A percentile compares a stretch with the other conserved stretches of the same genome.
phyloP scores from a whole-genome alignment of 306 rosid genomes.

The Biancaea sappan region DNA sequence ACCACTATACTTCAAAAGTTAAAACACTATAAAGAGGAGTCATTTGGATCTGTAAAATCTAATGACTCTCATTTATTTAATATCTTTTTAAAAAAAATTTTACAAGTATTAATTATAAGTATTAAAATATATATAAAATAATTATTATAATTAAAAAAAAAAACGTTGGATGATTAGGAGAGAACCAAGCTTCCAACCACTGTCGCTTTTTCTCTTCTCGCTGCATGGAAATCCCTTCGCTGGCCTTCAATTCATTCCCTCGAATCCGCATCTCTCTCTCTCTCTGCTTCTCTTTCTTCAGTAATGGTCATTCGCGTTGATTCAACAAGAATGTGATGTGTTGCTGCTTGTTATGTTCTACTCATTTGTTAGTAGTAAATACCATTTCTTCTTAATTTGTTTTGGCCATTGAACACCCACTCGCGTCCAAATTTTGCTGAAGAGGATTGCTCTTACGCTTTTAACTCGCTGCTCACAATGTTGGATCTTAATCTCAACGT shows the following conservation, averaged over 20 bases:
- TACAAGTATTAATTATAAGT: too few species aligned
- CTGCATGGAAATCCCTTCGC: neutral
- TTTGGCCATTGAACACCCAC: neutral
- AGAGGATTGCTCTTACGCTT: neutral
- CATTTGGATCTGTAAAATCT: too few species aligned
- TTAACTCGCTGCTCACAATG: constrained; percentile 14
- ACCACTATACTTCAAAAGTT: too few species aligned
- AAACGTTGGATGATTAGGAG: too few species aligned
- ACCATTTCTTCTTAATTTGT: neutral
- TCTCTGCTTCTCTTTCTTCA: neutral
- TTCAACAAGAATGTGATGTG: neutral
- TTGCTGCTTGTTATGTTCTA: neutral
- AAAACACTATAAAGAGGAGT: too few species aligned
- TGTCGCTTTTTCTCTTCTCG: neutral
- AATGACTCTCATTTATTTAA: too few species aligned
- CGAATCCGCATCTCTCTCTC: neutral
- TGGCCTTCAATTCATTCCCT: neutral
- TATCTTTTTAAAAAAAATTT: too few species aligned
- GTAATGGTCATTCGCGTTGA: neutral
- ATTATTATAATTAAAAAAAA: too few species aligned
- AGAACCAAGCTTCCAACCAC: neutral
- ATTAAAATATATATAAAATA: too few species aligned
- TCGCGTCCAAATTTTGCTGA: neutral
- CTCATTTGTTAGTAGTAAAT: neutral
- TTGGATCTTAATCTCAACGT: constrained; percentile 58